Evolutionary conservation across 805 yeast genomes (phyloP), one percentile per base, ranked within the genome.

Genomic region (Saccharomyces kudriavzevii): DNA sequence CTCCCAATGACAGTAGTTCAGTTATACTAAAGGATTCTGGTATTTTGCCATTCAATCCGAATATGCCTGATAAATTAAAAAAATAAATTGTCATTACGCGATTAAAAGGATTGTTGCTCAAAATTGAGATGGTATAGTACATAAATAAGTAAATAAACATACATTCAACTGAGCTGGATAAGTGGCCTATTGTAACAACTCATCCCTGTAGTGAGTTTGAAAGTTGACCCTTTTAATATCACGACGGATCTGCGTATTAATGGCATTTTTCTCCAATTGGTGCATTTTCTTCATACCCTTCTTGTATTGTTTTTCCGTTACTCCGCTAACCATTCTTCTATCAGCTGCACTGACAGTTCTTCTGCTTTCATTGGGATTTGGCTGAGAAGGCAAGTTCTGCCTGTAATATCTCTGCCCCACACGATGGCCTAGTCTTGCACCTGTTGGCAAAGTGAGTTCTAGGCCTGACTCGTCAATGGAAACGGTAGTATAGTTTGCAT

Each of bases 141-240:
- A 29, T 27, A n/a, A 49, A 24, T 26, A 25, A 14, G 28, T 45
- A 45, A 10, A 10, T 26, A 14, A 48, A 48, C n/a, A 27, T 6
- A 27, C 30, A 26, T n/a, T 24, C 26, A 26, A 13, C 49, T 43
- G 49, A 30, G 22, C 30, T 20, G 35, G 24, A 40, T 50, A 47
- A 26, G 49, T 24, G 24, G 24, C 30, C 54, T 56, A 61, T 54
- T 65, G 71, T 48, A 89, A 74, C 60, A 87, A 70, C 64, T 82
- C 84, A 66, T 89, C 96, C 66, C 96, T 79, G 75, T 71, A 89
- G 67, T 94, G 96, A 29, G 82, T 81, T 77, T 92, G 96, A 77
- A 82, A 79, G 71, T 92, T 94, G 67, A 83, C 74, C 66, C 81
- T 81, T 69, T 82, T 87, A 53, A 82, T 79, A 29, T 88, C 87